Evolutionary conservation across 2,329 filamentous ascomycete species (phyloP), one percentile per base, ranked within the genome.

Genomic region (Botrytis galanthina): DNA sequence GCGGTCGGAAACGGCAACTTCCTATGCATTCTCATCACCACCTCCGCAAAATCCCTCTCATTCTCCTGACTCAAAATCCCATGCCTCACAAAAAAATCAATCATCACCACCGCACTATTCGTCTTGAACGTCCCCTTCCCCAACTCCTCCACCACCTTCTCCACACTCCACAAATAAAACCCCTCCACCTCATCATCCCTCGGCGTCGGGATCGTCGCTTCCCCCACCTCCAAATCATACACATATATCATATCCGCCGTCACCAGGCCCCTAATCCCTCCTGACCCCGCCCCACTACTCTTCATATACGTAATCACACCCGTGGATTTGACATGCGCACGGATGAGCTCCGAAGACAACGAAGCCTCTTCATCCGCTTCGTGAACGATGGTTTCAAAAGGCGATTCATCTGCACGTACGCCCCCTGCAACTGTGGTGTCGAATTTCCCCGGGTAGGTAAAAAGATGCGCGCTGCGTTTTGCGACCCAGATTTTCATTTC

Each of bases 401-500:
- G 90, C 3, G 82, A 84, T 80, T 94, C 88, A 1, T 87, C 87
- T 0, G 91, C 88, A 72, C 90, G 88, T 78, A 95, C 89, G 0
- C 93, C 93, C 3, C 93, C 93, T 0, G 92, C 93, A 20, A 95
- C 93, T 7, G 92, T 92, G 79, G 93, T 95, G 80, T 95, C 93
- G 72, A 95, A 84, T 86, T 93, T 90, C 3, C 88, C 87, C 0
- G 90, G 90, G 78, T 93, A 95, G 0, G 92, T 93, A 80, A 90
- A 87, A 78, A 94, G 92, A 20, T 85, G 87, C 68, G 82, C 84
- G 63, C 90, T 88, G 32, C 93, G 85, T 35, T 89, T 84, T 0
- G 93, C 91, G 0, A 93, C 87, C 93, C 93, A 95, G 44, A 95
- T 86, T 76, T 86, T 88, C 62, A 92, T 48, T 29, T 69, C 81